Evolutionary conservation across 768 basidiomycete species (phyloP), one percentile per base, ranked within the genome.

Genomic region (Tylopilus felleus): DNA sequence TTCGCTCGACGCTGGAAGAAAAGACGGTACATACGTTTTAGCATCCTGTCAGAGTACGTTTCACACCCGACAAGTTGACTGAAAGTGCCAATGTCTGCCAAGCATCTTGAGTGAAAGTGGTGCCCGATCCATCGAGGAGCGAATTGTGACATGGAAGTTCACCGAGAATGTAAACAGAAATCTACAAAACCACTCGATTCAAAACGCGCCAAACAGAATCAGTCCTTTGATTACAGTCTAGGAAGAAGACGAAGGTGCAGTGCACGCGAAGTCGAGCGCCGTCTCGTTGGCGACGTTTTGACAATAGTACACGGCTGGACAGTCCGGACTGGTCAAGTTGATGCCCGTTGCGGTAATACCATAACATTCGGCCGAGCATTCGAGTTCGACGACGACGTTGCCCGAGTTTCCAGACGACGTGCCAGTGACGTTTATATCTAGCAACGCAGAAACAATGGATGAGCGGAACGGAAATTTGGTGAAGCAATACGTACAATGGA

Each of bases 351-450:
- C 73, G 9, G 75, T 74, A 61, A 76, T 73, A 56, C 67, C 65
- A 29, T 69, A 48, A 56, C 74, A 76, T 29, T 66, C 61, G 2
- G 65, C 58, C 4, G 75, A 75, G 52, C 78, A 80, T 55, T 77
- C 69, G 10, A 79, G 56, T 28, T 73, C 68, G 35, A 70, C 77
- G 48, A 79, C 76, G 7, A 76, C 72, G 28, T 60, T 49, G 21
- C 75, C 73, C 28, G 65, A 56, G 1, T 61, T 53, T 1, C 77
- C 78, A 14, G 77, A 77, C 0, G 77, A 75, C 7, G 66, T 75
- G 55, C n/a, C n/a, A n/a, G n/a, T n/a, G n/a, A n/a, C n/a, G n/a
- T 77, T 74, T 52, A 73, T 68, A 59, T 68, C 68, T 75, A 47
- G 29, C 38, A 23, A 17, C 4, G n/a, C 31, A 44, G 9, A 16